Conservation (phyloP, 345 rosid species). For the sweet orange (Citrus sinensis) region DVS_A1.0 CM039168.1:1149001-1149500, state of each 20-base stretch:
- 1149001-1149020: too few species aligned
- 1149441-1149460: neutral
- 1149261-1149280: conserved; percentile 23
- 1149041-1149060: too few species aligned
- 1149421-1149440: neutral
- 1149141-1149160: conserved; percentile 49
- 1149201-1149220: neutral
- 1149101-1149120: conserved; percentile 42
- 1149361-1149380: neutral
- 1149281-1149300: conserved; percentile 44
- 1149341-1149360: conserved; percentile 37
- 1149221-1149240: neutral
- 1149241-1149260: neutral
- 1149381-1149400: neutral
- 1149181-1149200: conserved; percentile 34
- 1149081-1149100: too few species aligned
- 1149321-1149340: conserved; percentile 54
- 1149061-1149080: too few species aligned
- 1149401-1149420: neutral
- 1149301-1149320: conserved; percentile 43
- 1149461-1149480: neutral
- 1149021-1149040: too few species aligned
- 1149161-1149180: conserved; percentile 37
- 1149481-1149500: neutral
- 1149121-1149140: conserved; percentile 30